Evolutionary conservation across 148 eudicot species (phyloP).

Genomic region (Talinum fruticosum): DNA sequence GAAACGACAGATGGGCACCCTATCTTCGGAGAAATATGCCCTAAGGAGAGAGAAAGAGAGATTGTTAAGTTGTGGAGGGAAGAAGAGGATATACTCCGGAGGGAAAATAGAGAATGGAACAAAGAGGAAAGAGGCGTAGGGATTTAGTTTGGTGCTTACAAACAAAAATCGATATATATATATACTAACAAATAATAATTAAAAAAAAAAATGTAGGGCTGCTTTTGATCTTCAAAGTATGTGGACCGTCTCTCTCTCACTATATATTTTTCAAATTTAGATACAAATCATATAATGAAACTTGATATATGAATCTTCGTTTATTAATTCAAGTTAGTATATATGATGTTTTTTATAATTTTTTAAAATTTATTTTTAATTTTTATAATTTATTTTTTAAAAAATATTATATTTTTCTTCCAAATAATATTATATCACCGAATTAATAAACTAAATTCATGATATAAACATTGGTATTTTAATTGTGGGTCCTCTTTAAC

Average conservation of each 20-base stretch:
- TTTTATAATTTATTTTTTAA: no score
- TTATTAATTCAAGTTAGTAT: no score
- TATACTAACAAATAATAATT: background rate
- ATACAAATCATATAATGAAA: no score
- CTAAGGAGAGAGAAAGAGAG: background rate
- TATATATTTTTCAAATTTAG: no score
- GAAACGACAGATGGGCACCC: slow-evolving; percentile 10
- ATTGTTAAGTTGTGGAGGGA: background rate
- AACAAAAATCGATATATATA: background rate
- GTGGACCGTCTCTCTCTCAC: slow-evolving; percentile 1
- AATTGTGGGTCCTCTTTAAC: background rate
- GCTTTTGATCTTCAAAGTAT: background rate
- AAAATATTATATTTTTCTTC: no score
- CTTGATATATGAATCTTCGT: no score
- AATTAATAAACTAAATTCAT: no score
- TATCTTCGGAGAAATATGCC: background rate
- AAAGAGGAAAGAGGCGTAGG: background rate
- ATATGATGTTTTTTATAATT: no score
- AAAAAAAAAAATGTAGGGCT: background rate
- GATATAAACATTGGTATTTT: no score
- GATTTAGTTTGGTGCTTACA: background rate
- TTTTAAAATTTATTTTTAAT: no score
- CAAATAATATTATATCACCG: no score
- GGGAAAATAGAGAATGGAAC: background rate
- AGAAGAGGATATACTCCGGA: background rate